phyloP scores from a whole-genome alignment of 257 asterid genomes.

The Penstemon newberryi region DNA sequence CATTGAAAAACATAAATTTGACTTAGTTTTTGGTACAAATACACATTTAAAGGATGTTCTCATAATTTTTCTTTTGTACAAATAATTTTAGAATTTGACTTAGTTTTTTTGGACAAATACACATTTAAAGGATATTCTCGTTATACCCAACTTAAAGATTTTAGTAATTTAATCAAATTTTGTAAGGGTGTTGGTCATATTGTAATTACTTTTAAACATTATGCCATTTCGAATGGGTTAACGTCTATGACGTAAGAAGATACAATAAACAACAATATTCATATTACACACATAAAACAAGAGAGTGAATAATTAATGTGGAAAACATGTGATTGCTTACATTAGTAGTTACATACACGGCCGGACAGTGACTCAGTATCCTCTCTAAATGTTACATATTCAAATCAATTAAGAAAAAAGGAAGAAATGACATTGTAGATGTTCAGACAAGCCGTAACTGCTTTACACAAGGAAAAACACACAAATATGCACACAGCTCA shows the following conservation, averaged over 20 bases:
- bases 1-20: no score
- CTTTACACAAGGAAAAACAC: slow-evolving; percentile 39
- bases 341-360: not conserved
- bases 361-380: not conserved
- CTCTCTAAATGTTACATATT: slow-evolving; percentile 25
- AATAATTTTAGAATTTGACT: no score
- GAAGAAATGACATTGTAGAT: not conserved
- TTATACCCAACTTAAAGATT: no score
- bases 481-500: slow-evolving; percentile 38
- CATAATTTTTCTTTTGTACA: no score
- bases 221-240: not conserved
- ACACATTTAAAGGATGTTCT: no score
- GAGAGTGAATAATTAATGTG: no score
- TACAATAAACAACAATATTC: no score
- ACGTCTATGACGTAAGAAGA: not conserved
- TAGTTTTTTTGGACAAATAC: no score
- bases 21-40: no score
- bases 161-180: no score
- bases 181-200: no score
- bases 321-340: not conserved
- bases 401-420: slow-evolving; percentile 23
- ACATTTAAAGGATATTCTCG: no score
- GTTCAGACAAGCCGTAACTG: slow-evolving; percentile 25
- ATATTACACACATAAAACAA: not conserved
- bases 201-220: not conserved